Evolutionary conservation across 371 early-diverging fungal species (phyloP), one percentile per base, ranked within the genome.

Genomic region (Actinomortierella ambigua): DNA sequence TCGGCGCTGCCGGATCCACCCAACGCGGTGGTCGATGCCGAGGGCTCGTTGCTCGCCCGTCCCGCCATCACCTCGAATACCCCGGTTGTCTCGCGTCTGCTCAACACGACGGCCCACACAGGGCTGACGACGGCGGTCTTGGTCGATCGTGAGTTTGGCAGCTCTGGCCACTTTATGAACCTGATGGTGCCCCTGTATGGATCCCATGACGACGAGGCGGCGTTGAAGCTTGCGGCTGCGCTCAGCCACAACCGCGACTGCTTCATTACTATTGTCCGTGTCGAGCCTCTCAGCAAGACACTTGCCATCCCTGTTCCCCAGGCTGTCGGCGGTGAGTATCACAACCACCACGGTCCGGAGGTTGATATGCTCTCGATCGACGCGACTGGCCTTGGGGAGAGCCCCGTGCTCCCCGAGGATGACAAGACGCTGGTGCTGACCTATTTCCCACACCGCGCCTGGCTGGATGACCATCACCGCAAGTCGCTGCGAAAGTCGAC

Each of bases 71-170:
- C 67, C 0, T 73, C 73, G n/a, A 73, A 73, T 34, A 73, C 73
- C 0, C 67, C 59, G 14, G 55, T 73, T 1, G 39, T 66, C 7
- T 57, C 46, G 43, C 73, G 73, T 9, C 57, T 73, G 5, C 53
- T 73, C 50, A 43, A 50, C 22, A 50, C 58, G 1, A 63, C 73
- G 7, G 53, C 67, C 34, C 53, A 57, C n/a, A 41, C 67, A n/a
- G 61, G 60, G 11, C 43, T 73, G 39, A 51, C 55, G 2, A 73
- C 67, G 0, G 73, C 73, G 4, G 44, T 73, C 43, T 73, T 67
- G 56, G 63, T 73, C 24, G 73, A 67, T 55, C 59, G 73, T 24
- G 73, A 73, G 34, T 66, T 73, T 50, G 73, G 73, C 23, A 67
- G 73, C 9, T 49, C 64, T 3, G 73, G 73, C 41, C 61, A 50